A percentile compares a stretch with the other conserved stretches of the same genome.
Conservation (phyloP, 345 rosid species). For the Stellera chamaejasme region DNA sequence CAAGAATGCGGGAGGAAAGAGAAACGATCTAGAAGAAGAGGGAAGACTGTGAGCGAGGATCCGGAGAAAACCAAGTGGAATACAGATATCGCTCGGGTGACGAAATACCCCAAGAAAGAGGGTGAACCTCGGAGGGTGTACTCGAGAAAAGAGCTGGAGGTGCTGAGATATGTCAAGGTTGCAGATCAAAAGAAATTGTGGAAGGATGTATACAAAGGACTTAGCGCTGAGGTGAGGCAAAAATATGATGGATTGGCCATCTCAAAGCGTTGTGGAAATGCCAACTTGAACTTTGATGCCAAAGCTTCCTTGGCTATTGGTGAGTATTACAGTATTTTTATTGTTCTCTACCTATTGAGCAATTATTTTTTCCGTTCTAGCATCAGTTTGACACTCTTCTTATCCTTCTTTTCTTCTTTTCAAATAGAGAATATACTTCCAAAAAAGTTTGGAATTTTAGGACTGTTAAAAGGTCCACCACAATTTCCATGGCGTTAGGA, state of each 20-base stretch:
- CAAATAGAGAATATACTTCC: background rate
- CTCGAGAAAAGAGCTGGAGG: conserved; percentile 61
- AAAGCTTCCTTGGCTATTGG: conserved; percentile 4
- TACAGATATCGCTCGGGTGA: conserved; percentile 13
- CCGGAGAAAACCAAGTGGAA: conserved; percentile 13
- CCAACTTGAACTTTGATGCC: conserved; percentile 19
- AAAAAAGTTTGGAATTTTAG: no score
- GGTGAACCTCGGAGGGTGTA: conserved; percentile 25
- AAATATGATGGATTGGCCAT: conserved; percentile 47
- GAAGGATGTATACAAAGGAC: conserved; percentile 44
- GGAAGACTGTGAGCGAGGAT: conserved; percentile 20
- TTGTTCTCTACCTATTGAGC: conserved; percentile 1
- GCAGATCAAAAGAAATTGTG: conserved; percentile 55
- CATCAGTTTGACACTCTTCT: background rate
- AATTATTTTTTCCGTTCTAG: background rate
- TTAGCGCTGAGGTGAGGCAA: conserved; percentile 33
- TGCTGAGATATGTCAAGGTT: conserved; percentile 52
- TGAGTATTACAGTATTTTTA: conserved; percentile 28
- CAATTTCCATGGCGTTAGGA: no score
- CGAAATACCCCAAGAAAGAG: conserved; percentile 15
- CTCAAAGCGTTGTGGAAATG: conserved; percentile 35
- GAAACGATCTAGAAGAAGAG: conserved; percentile 31
- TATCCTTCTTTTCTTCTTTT: background rate
- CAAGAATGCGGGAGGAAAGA: conserved; percentile 34
- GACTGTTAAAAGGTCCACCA: no score